Conservation (phyloP, 2,329 filamentous ascomycete genomes). For the Zasmidium citrigriseum region DNA sequence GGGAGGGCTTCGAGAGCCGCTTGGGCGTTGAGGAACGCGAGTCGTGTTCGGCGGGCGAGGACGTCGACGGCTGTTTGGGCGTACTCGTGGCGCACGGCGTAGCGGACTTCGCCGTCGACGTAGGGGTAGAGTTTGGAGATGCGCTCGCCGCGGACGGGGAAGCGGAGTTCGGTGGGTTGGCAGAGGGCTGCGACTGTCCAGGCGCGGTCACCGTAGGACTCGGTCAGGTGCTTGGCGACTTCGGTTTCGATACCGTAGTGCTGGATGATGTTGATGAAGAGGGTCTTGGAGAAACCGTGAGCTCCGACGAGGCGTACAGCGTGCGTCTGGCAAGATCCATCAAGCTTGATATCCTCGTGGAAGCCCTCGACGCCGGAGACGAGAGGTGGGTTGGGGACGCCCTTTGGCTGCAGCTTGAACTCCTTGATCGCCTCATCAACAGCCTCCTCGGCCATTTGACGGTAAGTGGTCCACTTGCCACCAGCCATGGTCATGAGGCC, state of each 20-base stretch:
- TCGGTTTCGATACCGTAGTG: conserved; percentile 91
- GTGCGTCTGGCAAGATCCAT: conserved; percentile 80
- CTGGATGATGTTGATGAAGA: conserved; percentile 94
- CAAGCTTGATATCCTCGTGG: conserved; percentile 69
- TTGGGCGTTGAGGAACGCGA: conserved; percentile 90
- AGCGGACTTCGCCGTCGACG: conserved; percentile 87
- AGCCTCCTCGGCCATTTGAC: conserved; percentile 88
- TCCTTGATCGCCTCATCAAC: conserved; percentile 76
- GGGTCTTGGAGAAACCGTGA: conserved; percentile 83
- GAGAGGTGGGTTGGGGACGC: conserved; percentile 58
- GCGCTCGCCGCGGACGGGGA: conserved; percentile 79
- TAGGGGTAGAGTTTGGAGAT: conserved; percentile 84
- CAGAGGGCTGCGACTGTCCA: conserved; percentile 87
- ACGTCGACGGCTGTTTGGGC: conserved; percentile 90
- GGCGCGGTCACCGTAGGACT: conserved; percentile 87
- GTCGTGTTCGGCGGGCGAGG: conserved; percentile 76
- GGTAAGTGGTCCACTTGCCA: conserved; percentile 91
- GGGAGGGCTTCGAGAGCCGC: conserved; percentile 85
- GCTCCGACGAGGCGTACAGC: conserved; percentile 78
- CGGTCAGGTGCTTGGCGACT: conserved; percentile 82
- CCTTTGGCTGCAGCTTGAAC: conserved; percentile 63
- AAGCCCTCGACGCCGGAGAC: conserved; percentile 70
- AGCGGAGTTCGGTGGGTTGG: conserved; percentile 72
- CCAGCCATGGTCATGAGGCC: conserved; percentile 83
- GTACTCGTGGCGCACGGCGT: conserved; percentile 85